phyloP scores from a whole-genome alignment of 495 filamentous ascomycete species.

The Tuber melanosporum region DNA sequence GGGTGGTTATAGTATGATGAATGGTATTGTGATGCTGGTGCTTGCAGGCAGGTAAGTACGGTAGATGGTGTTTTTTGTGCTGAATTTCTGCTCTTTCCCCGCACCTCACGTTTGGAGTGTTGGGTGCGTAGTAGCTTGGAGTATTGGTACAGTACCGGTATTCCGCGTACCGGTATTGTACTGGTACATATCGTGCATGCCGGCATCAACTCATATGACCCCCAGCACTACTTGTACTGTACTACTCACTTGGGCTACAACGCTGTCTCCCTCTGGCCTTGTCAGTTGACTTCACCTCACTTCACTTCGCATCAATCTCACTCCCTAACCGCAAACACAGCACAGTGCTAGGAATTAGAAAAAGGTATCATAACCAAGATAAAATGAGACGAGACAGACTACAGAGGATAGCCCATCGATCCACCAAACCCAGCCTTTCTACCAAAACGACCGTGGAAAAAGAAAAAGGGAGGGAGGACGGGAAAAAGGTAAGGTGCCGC shows the following conservation, averaged over 20 bases:
- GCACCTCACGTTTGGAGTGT: not conserved
- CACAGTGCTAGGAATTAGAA: not conserved
- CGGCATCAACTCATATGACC: not conserved
- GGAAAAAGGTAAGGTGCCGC: not conserved
- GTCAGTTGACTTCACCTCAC: not conserved
- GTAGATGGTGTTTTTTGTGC: not conserved
- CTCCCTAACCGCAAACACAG: not conserved
- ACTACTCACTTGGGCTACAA: not conserved
- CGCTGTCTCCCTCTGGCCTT: not conserved
- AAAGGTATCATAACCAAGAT: not conserved
- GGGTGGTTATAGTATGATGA: not conserved
- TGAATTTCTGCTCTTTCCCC: not conserved
- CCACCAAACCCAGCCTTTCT: not conserved
- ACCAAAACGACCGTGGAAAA: conserved; percentile 7
- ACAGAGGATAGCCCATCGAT: not conserved
- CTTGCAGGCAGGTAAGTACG: not conserved
- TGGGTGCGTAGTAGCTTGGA: not conserved
- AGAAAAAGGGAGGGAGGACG: conserved; percentile 18
- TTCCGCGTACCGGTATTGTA: not conserved
- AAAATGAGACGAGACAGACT: not conserved
- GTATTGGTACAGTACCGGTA: not conserved
- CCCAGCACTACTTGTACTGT: not conserved
- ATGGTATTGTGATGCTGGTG: not conserved
- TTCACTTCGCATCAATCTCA: not conserved
- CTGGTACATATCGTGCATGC: not conserved